Percentiles rank a stretch among this genome's conserved stretches.
Evolutionary conservation across 2,329 filamentous ascomycete genomes (phyloP).

Genomic region (Trichocomaceae sp.): DNA sequence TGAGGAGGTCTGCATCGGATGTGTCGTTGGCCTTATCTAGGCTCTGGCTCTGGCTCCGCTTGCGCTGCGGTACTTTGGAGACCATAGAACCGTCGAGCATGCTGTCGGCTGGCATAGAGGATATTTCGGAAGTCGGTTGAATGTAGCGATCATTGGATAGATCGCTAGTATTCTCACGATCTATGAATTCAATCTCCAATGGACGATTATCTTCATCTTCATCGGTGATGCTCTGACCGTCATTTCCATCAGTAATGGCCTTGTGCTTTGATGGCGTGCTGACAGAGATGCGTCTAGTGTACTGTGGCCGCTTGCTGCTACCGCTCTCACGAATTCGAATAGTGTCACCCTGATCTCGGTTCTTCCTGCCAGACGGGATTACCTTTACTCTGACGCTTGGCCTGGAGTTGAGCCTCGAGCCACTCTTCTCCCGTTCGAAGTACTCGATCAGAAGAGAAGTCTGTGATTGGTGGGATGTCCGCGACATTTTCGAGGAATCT

Average conservation of each 20-base stretch:
- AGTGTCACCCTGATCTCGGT: constrained; percentile 57
- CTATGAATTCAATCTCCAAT: constrained; percentile 82
- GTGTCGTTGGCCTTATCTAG: constrained; percentile 35
- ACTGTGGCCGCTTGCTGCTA: constrained; percentile 39
- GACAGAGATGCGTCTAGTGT: constrained; percentile 62
- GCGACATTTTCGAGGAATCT: constrained; percentile 47
- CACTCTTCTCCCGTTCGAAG: constrained; percentile 69
- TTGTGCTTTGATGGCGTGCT: constrained; percentile 36
- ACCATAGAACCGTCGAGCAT: constrained; percentile 53
- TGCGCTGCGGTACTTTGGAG: constrained; percentile 41
- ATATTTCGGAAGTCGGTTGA: constrained; percentile 74
- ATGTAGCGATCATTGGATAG: constrained; percentile 57
- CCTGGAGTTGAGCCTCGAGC: constrained; percentile 53
- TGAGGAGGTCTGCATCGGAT: constrained; percentile 43
- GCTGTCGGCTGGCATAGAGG: constrained; percentile 68
- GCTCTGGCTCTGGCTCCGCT: constrained; percentile 48
- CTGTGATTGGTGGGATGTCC: constrained; percentile 59
- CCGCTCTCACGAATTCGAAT: constrained; percentile 80
- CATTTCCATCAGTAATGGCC: constrained; percentile 38
- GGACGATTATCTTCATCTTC: constrained; percentile 75
- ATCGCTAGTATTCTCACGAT: constrained; percentile 59
- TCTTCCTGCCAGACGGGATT: constrained; percentile 64
- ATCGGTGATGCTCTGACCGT: constrained; percentile 63
- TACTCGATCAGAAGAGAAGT: constrained; percentile 92
- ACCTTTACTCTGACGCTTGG: constrained; percentile 77